Evolutionary conservation across 129 eudicot genomes (phyloP).

Genomic region (Cynara cardunculus): DNA sequence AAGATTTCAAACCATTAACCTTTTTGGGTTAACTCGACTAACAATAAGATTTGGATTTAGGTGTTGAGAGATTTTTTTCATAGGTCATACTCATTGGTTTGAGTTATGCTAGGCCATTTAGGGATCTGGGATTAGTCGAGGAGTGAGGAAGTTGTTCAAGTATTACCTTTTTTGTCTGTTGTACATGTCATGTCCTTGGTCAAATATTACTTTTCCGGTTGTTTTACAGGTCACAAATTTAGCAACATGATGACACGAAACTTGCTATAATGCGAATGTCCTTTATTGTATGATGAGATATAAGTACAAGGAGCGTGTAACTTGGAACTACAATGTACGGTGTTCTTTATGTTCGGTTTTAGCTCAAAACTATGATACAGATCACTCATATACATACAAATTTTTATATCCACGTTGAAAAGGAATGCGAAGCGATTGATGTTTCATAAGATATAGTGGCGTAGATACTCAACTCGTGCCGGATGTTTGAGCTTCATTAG

Average conservation of each 20-base stretch:
- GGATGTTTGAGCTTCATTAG: conserved; percentile 98
- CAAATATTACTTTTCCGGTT: neutral
- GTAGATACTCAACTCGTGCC: conserved; percentile 81
- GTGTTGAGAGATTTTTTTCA: too few relatives aligned
- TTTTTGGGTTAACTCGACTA: too few relatives aligned
- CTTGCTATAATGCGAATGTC: neutral
- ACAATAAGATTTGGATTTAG: too few relatives aligned
- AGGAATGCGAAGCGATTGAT: neutral
- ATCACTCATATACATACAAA: conserved; percentile 12
- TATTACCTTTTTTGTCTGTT: too few relatives aligned
- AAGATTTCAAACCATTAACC: too few relatives aligned
- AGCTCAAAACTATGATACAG: conserved; percentile 43
- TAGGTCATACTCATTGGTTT: too few relatives aligned
- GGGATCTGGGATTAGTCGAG: too few relatives aligned
- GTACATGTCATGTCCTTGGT: too few relatives aligned
- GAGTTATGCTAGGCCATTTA: too few relatives aligned
- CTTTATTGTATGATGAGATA: conserved; percentile 17
- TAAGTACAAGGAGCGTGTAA: conserved; percentile 1
- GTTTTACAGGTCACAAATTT: neutral
- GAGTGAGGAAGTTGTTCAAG: too few relatives aligned
- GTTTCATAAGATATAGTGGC: conserved; percentile 53
- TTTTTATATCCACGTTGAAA: conserved; percentile 18
- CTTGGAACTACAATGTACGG: conserved; percentile 24
- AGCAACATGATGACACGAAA: neutral
- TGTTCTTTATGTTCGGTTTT: conserved; percentile 27